Evolutionary conservation across 2,329 filamentous ascomycete species (phyloP).

Genomic region (Allantophomopsis cytisporea): DNA sequence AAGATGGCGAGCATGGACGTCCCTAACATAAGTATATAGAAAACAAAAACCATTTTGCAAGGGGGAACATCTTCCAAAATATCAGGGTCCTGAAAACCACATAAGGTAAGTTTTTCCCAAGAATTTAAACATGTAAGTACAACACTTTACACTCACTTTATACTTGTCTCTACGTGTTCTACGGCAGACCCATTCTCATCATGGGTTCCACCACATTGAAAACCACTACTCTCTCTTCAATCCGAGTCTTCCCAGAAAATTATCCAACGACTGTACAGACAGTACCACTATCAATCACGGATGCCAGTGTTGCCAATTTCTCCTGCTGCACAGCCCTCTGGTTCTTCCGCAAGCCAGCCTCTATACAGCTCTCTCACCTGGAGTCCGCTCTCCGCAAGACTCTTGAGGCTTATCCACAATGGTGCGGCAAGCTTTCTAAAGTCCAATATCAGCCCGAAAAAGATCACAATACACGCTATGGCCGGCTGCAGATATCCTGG

Average conservation of each 20-base stretch:
- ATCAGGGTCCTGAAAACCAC: too few species aligned
- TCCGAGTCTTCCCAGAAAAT: conserved; percentile 6
- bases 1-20: too few species aligned
- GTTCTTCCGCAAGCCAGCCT: conserved; percentile 22
- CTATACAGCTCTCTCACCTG: conserved; percentile 5
- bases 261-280: conserved; percentile 2
- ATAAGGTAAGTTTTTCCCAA: too few species aligned
- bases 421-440: conserved; percentile 23
- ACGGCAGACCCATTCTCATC: too few species aligned
- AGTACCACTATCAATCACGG: conserved; percentile 24
- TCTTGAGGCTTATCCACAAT: conserved; percentile 26
- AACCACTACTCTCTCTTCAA: conserved; percentile 5
- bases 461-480: conserved; percentile 18
- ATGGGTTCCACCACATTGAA: too few species aligned
- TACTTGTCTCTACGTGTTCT: too few species aligned
- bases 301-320: conserved; percentile 27
- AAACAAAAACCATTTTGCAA: too few species aligned
- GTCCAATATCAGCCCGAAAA: conserved; percentile 4
- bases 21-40: too few species aligned
- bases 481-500: conserved; percentile 21
- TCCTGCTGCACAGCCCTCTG: conserved; percentile 26
- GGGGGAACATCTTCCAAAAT: too few species aligned
- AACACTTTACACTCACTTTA: too few species aligned
- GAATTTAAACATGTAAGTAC: too few species aligned
- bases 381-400: conserved; percentile 19